phyloP scores from a whole-genome alignment of 495 filamentous ascomycete species.

The Rostrohypoxylon terebratum region DNA sequence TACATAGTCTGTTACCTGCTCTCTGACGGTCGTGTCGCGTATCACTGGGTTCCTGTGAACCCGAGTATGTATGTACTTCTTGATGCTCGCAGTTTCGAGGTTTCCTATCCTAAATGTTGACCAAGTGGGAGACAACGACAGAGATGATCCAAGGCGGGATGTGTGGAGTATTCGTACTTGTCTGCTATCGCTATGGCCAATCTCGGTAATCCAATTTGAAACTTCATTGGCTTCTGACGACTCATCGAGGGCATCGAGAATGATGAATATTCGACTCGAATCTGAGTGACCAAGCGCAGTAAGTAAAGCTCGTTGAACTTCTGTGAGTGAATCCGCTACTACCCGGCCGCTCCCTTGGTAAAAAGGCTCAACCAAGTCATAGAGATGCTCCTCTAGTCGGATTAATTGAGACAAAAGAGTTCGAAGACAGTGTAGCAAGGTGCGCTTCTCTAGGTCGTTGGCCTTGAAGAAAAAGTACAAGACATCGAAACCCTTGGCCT shows the following conservation, averaged over 20 bases:
- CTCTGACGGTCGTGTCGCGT: slow-evolving; percentile 9
- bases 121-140: not conserved
- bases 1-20: slow-evolving; percentile 16
- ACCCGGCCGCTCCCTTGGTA: slow-evolving; percentile 44
- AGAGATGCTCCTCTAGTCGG: slow-evolving; percentile 37
- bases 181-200: not conserved
- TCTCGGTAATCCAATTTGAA: slow-evolving; percentile 28
- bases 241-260: slow-evolving; percentile 50
- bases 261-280: slow-evolving; percentile 25
- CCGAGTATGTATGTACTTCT: slow-evolving; percentile 24
- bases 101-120: slow-evolving; percentile 20
- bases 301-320: slow-evolving; percentile 31
- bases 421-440: slow-evolving; percentile 37
- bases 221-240: slow-evolving; percentile 36
- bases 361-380: slow-evolving; percentile 36
- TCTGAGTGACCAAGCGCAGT: slow-evolving; percentile 23
- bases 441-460: slow-evolving; percentile 42
- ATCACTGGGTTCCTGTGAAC: slow-evolving; percentile 36
- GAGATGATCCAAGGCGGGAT: slow-evolving; percentile 20
- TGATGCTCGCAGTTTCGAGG: slow-evolving; percentile 24
- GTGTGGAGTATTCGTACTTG: slow-evolving; percentile 27
- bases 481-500: slow-evolving; percentile 17
- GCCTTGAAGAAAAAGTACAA: slow-evolving; percentile 50
- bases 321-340: slow-evolving; percentile 41
- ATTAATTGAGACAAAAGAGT: slow-evolving; percentile 44